Evolutionary conservation across 495 filamentous ascomycete genomes (phyloP).

Genomic region (Penicillium paradoxum): DNA sequence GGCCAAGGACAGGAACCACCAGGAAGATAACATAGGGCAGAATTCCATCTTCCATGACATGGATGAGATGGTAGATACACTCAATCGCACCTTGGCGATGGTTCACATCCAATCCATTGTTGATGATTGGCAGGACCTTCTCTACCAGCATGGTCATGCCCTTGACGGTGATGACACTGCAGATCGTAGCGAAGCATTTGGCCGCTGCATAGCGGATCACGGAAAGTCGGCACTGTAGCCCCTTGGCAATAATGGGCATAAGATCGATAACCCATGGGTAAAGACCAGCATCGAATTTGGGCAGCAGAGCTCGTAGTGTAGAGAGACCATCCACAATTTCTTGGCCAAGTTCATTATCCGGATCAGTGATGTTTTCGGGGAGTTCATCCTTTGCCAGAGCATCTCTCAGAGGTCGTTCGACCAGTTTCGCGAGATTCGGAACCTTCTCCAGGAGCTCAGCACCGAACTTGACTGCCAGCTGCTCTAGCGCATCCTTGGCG

Average conservation of each 20-base stretch:
- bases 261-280: constrained; percentile 73
- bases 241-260: constrained; percentile 82
- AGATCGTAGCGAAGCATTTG: constrained; percentile 95
- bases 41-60: constrained; percentile 96
- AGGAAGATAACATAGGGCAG: constrained; percentile 98
- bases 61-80: constrained; percentile 89
- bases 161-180: constrained; percentile 89
- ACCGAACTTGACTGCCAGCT: constrained; percentile 74
- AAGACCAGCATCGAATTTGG: constrained; percentile 69
- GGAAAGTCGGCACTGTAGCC: constrained; percentile 77
- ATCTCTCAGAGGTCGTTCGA: constrained; percentile 70
- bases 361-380: constrained; percentile 62
- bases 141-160: constrained; percentile 96
- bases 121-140: constrained; percentile 84
- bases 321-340: constrained; percentile 91
- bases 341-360: constrained; percentile 71
- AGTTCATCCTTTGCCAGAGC: constrained; percentile 67
- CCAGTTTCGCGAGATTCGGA: constrained; percentile 71
- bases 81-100: constrained; percentile 91
- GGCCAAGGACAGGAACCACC: constrained; percentile 92
- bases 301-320: constrained; percentile 81
- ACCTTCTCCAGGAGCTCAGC: constrained; percentile 68
- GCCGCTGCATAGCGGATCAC: constrained; percentile 94
- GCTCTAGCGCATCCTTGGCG: constrained; percentile 91
- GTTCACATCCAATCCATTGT: constrained; percentile 76